Percentiles rank a stretch among this genome's conserved stretches.
These are phyloP conservation scores for Diaporthe ilicicola DNA, from an alignment of 2,329 filamentous ascomycete species.

Conservation along the genomic window DNA sequence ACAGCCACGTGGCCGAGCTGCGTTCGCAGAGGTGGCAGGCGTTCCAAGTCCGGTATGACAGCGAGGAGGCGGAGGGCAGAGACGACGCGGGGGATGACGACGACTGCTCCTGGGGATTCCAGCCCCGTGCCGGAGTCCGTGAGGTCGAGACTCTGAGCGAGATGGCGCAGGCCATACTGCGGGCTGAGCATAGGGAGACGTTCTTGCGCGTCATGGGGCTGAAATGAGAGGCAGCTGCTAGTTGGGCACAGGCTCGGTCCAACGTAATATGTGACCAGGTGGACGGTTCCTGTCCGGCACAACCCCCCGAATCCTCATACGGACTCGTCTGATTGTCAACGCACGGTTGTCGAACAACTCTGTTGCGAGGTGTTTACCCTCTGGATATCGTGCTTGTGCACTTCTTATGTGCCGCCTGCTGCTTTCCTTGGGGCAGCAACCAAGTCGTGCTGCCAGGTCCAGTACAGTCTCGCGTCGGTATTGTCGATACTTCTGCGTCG, in stretches of 20 bases:
- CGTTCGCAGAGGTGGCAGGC: conserved; percentile 11
- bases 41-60: conserved; percentile 15
- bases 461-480: background rate
- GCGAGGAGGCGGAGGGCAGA: background rate
- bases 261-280: background rate
- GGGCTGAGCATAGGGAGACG: background rate
- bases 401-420: background rate
- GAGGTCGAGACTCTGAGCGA: conserved; percentile 6
- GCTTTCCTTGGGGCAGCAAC: background rate
- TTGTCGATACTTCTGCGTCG: too few species aligned
- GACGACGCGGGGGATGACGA: background rate
- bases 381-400: background rate
- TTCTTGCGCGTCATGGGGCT: conserved; percentile 10
- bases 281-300: too few species aligned
- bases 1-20: conserved; percentile 9
- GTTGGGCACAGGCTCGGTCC: background rate
- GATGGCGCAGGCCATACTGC: background rate
- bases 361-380: too few species aligned
- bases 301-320: too few species aligned
- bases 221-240: background rate
- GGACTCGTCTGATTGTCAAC: too few species aligned
- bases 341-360: too few species aligned
- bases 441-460: background rate
- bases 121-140: background rate
- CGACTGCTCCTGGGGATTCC: background rate